Evolutionary conservation across 352 stramenopile species (phyloP).

Genomic region (Albugo candida): DNA sequence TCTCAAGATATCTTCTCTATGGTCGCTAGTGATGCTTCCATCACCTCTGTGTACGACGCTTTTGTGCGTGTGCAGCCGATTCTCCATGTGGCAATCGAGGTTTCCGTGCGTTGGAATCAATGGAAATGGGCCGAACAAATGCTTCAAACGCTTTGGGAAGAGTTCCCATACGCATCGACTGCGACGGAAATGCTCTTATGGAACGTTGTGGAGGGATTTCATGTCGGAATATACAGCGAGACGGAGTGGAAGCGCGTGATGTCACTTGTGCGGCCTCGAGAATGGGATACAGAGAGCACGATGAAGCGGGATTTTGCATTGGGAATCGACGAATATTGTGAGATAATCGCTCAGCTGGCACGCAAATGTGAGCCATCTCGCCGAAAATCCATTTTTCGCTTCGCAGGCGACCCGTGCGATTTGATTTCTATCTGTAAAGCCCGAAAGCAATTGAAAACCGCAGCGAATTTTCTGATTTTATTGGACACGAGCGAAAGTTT

Average conservation of each 20-base stretch:
- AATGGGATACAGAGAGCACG: neutral
- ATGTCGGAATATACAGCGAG: neutral
- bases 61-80: constrained; percentile 63
- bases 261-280: neutral
- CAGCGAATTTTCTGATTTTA: constrained; percentile 68
- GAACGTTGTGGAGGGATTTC: constrained; percentile 52
- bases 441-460: constrained; percentile 47
- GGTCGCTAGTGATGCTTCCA: constrained; percentile 1
- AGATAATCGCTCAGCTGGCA: constrained; percentile 66
- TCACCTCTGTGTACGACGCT: constrained; percentile 30
- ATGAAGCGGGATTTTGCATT: neutral
- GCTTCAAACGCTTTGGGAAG: constrained; percentile 19
- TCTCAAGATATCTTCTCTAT: constrained; percentile 53
- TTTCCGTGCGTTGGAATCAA: constrained; percentile 48
- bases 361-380: constrained; percentile 70
- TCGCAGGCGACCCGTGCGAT: constrained; percentile 40
- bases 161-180: constrained; percentile 39
- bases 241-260: no score
- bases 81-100: constrained; percentile 49
- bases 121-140: constrained; percentile 28
- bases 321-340: constrained; percentile 32
- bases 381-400: constrained; percentile 41
- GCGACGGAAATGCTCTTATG: constrained; percentile 66
- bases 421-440: constrained; percentile 38
- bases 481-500: constrained; percentile 21